These are phyloP conservation scores for Sphagnum tenellum DNA, from an alignment of 225 moss, liverwort and hornwort species.

Conservation along the genomic window DNA sequence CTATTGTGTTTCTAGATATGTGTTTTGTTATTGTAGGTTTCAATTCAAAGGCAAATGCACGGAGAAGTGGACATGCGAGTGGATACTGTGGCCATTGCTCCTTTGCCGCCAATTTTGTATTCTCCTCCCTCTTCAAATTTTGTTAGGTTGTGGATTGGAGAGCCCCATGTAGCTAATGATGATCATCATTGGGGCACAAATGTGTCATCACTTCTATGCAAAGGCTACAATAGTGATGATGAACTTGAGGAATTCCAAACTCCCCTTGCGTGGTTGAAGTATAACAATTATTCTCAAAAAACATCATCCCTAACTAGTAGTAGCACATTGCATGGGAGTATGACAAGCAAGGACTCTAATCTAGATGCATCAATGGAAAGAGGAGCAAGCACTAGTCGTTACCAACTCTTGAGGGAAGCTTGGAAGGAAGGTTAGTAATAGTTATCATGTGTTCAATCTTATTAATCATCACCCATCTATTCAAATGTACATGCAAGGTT, in stretches of 20 bases:
- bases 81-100: slow-evolving; percentile 57
- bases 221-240: slow-evolving; percentile 94
- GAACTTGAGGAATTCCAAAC: slow-evolving; percentile 69
- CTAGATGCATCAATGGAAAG: slow-evolving; percentile 23
- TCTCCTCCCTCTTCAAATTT: slow-evolving; percentile 50
- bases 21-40: slow-evolving; percentile 22
- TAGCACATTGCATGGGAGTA: slow-evolving; percentile 15
- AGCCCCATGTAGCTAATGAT: slow-evolving; percentile 30
- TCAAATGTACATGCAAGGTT: no score
- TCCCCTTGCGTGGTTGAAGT: slow-evolving; percentile 41
- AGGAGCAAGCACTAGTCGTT: slow-evolving; percentile 22
- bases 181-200: slow-evolving; percentile 40
- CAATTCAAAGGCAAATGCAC: slow-evolving; percentile 41
- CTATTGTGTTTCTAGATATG: not conserved
- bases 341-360: slow-evolving; percentile 10
- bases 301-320: slow-evolving; percentile 13
- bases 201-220: slow-evolving; percentile 70
- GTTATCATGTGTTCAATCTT: no score
- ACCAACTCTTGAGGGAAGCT: slow-evolving; percentile 54
- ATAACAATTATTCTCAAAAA: slow-evolving; percentile 9
- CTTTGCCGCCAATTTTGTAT: slow-evolving; percentile 44
- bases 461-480: no score
- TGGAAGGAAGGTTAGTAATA: slow-evolving; percentile 21
- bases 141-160: slow-evolving; percentile 87
- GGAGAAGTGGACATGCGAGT: slow-evolving; percentile 56